Conservation (phyloP, 139 green algal species). For the Coelastrella sp. region DNA sequence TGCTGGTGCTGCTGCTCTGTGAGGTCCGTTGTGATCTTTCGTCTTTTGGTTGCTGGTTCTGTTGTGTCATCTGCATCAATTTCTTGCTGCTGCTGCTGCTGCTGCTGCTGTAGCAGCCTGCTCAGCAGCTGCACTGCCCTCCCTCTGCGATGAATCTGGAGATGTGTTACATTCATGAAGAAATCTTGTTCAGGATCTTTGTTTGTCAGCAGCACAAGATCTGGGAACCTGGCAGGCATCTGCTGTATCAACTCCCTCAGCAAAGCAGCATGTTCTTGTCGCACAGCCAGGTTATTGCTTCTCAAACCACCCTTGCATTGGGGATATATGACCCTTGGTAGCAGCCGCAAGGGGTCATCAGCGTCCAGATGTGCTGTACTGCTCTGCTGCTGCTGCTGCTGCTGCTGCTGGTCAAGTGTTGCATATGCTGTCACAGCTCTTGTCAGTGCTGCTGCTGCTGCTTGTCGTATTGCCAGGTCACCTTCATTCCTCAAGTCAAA, state of each 20-base stretch:
- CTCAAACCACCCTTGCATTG: conserved; percentile 66
- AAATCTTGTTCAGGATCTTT: conserved; percentile 80
- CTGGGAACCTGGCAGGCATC: conserved; percentile 64
- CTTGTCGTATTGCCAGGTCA: conserved; percentile 83
- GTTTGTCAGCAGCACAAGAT: conserved; percentile 63
- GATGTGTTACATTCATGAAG: conserved; percentile 84
- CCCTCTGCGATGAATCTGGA: conserved; percentile 78
- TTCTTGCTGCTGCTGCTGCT: background rate
- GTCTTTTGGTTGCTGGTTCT: background rate
- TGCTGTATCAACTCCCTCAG: conserved; percentile 64
- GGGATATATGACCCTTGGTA: conserved; percentile 70
- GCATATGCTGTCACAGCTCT: conserved; percentile 49
- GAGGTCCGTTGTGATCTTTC: background rate
- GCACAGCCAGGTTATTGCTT: conserved; percentile 64
- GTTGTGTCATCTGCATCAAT: conserved; percentile 27
- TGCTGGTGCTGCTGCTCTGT: conserved; percentile 25
- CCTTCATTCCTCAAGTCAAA: conserved; percentile 72
- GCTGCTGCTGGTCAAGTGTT: conserved; percentile 23
- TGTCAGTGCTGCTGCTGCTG: conserved; percentile 60
- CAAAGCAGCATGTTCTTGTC: conserved; percentile 85
- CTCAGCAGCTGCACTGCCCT: conserved; percentile 52
- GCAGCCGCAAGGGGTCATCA: conserved; percentile 54
- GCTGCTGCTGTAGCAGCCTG: conserved; percentile 26
- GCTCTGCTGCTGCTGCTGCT: conserved; percentile 13
- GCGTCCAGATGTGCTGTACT: background rate